A percentile compares a stretch with the other conserved stretches of the same genome.
Conservation (phyloP, 2,329 filamentous ascomycete genomes). For the Talaromyces sp. region DNA sequence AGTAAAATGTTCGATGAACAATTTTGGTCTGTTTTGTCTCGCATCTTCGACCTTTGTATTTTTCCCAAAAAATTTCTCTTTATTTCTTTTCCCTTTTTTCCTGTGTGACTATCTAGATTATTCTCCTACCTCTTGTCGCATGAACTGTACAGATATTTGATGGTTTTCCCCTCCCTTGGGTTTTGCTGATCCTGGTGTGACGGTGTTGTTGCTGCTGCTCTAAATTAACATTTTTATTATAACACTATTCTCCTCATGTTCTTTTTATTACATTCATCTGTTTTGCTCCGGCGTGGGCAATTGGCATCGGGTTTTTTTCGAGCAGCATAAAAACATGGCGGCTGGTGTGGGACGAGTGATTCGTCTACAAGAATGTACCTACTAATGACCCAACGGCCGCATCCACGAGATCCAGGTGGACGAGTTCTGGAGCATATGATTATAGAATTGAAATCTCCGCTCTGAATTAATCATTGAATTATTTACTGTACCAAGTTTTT, state of each 20-base stretch:
- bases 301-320: conserved; percentile 7
- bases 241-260: conserved; percentile 3
- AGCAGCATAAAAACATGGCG: conserved; percentile 7
- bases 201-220: conserved; percentile 6
- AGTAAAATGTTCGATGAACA: conserved; percentile 28
- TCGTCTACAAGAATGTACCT: conserved; percentile 10
- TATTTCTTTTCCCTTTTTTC: conserved; percentile 3
- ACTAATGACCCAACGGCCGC: conserved; percentile 11
- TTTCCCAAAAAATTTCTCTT: neutral
- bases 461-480: conserved; percentile 2
- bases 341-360: neutral
- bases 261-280: conserved; percentile 9
- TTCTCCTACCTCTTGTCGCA: conserved; percentile 15
- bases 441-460: conserved; percentile 12
- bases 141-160: conserved; percentile 13
- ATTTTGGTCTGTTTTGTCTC: neutral
- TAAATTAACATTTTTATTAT: conserved; percentile 2
- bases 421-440: conserved; percentile 11
- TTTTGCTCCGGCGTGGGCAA: neutral
- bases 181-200: conserved; percentile 9
- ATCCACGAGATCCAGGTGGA: conserved; percentile 1
- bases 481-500: too few species aligned
- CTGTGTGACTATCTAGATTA: conserved; percentile 11
- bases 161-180: conserved; percentile 5
- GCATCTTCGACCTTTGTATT: conserved; percentile 1